phyloP scores from a whole-genome alignment of 2,329 filamentous ascomycete species.

The Beauveria australis region DNA sequence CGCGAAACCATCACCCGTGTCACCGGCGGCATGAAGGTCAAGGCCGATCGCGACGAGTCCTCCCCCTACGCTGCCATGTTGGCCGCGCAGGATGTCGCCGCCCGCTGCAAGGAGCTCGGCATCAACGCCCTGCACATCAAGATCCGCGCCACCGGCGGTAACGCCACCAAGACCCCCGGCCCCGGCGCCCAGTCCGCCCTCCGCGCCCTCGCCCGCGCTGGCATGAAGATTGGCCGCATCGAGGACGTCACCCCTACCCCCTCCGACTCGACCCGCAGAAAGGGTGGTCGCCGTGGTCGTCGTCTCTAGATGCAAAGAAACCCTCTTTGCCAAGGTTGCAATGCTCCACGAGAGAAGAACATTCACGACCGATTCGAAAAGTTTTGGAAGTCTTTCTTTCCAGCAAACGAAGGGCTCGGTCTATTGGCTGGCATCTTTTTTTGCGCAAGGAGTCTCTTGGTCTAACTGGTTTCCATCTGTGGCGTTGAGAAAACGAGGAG shows the following conservation, averaged over 20 bases:
- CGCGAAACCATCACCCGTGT: slow-evolving; percentile 99
- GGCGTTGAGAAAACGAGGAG: slow-evolving; percentile 65
- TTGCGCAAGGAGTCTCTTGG: slow-evolving; percentile 26
- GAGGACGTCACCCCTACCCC: slow-evolving; percentile 99
- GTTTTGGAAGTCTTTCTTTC: background rate
- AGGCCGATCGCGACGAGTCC: slow-evolving; percentile 99
- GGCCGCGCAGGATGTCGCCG: slow-evolving; percentile 96
- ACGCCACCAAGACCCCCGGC: slow-evolving; percentile 99
- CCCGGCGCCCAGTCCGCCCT: slow-evolving; percentile 98
- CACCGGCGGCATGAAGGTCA: slow-evolving; percentile 99
- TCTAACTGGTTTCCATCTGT: slow-evolving; percentile 45
- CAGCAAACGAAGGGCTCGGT: background rate
- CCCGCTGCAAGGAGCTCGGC: slow-evolving; percentile 66
- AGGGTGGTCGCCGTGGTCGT: slow-evolving; percentile 99
- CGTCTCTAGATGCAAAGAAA: slow-evolving; percentile 61
- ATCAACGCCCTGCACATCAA: slow-evolving; percentile 98
- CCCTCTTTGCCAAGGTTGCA: background rate
- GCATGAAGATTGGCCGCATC: slow-evolving; percentile 99
- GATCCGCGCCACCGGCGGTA: slow-evolving; percentile 99
- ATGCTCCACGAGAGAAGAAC: slow-evolving; percentile 3
- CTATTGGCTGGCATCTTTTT: slow-evolving; percentile 8
- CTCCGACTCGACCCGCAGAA: slow-evolving; percentile 98
- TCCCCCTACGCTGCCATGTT: slow-evolving; percentile 99
- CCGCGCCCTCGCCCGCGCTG: slow-evolving; percentile 95
- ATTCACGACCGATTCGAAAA: background rate